Percentiles rank a stretch among this genome's conserved stretches.
Evolutionary conservation across 2,329 filamentous ascomycete species (phyloP).

Genomic region (Colletotrichum sp.): DNA sequence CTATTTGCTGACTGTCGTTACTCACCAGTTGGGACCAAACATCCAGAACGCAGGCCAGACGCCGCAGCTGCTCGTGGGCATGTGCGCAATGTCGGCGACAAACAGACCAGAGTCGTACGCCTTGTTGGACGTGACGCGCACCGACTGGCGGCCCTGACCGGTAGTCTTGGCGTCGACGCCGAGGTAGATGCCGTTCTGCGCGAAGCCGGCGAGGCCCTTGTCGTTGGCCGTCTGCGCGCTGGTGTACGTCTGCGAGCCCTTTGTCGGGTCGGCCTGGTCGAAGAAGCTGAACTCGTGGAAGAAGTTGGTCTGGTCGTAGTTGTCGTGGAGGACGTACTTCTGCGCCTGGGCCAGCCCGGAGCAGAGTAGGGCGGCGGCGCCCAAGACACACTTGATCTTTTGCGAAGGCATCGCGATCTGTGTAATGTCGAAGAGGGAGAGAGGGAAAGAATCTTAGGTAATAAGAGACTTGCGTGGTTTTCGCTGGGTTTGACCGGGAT

Average conservation of each 20-base stretch:
- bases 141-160: conserved; percentile 67
- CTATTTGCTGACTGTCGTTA: not conserved
- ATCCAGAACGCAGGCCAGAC: conserved; percentile 79
- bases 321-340: conserved; percentile 51
- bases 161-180: conserved; percentile 71
- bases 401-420: conserved; percentile 11
- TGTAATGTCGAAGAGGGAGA: not conserved
- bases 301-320: conserved; percentile 60
- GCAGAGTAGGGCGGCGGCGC: conserved; percentile 7
- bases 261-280: conserved; percentile 68
- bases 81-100: conserved; percentile 75
- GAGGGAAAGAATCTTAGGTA: not conserved
- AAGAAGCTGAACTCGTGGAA: conserved; percentile 63
- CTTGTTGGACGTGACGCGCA: conserved; percentile 72
- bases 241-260: conserved; percentile 77
- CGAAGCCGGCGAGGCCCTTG: conserved; percentile 63
- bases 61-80: conserved; percentile 75
- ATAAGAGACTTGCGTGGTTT: not conserved
- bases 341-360: conserved; percentile 27
- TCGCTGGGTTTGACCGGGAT: not conserved
- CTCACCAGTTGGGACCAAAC: conserved; percentile 68
- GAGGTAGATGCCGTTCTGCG: conserved; percentile 65
- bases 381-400: conserved; percentile 5
- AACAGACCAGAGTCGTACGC: conserved; percentile 74
- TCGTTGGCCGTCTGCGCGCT: conserved; percentile 61